These are phyloP conservation scores for Pichia kluyveri DNA, from an alignment of 805 yeast species.

Conservation along the genomic window DNA sequence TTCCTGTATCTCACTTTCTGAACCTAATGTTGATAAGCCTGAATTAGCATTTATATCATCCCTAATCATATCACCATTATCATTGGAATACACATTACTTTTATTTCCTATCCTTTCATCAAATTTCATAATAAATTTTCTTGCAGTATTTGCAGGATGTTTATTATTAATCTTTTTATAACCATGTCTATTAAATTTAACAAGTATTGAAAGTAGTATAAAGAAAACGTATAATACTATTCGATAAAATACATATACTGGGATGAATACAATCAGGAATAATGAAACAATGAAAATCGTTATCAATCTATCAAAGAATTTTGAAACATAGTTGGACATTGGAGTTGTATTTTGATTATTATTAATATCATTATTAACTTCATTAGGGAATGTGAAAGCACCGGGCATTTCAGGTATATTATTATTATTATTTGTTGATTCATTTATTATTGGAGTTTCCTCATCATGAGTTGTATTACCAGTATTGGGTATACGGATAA, in stretches of 20 bases:
- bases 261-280: constrained; percentile 16
- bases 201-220: constrained; percentile 16
- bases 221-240: constrained; percentile 13
- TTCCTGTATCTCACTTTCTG: constrained; percentile 11
- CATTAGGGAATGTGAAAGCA: background rate
- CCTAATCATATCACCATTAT: too few species aligned
- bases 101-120: constrained; percentile 25
- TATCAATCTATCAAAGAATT: background rate
- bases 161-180: constrained; percentile 15
- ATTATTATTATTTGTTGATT: background rate
- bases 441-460: constrained; percentile 1
- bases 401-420: constrained; percentile 8
- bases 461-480: background rate
- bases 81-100: background rate
- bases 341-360: background rate
- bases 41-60: background rate
- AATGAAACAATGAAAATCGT: background rate
- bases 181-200: constrained; percentile 14
- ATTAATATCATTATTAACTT: background rate
- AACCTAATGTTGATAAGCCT: background rate
- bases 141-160: constrained; percentile 27
- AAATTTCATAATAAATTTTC: constrained; percentile 24
- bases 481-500: too few species aligned
- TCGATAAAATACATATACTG: constrained; percentile 17
- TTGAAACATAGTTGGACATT: background rate